Conservation (phyloP, 192 early-diverging fungal species). For the Coemansia sp. region DNA sequence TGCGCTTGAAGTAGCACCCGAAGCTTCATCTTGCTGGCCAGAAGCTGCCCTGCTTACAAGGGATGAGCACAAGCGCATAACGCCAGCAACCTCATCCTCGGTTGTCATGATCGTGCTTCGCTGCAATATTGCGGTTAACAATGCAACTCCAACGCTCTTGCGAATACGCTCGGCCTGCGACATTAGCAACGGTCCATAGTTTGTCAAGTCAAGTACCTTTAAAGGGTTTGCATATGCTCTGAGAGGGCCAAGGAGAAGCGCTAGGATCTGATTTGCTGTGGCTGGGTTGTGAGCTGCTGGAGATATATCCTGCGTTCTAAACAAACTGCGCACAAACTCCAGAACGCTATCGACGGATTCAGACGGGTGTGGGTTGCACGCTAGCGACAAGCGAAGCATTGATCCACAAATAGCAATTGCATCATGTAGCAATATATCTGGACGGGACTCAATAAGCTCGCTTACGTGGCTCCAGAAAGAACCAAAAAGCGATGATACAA, state of each 20-base stretch:
- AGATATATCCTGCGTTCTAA: slow-evolving; percentile 59
- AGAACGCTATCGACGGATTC: slow-evolving; percentile 91
- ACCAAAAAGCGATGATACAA: slow-evolving; percentile 70
- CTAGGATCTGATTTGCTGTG: slow-evolving; percentile 74
- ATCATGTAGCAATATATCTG: slow-evolving; percentile 90
- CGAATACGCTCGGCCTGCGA: slow-evolving; percentile 83
- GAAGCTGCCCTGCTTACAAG: slow-evolving; percentile 22
- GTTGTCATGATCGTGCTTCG: slow-evolving; percentile 59
- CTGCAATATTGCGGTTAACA: slow-evolving; percentile 70
- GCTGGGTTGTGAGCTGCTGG: slow-evolving; percentile 70
- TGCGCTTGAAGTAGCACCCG: neutral
- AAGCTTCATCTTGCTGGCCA: neutral
- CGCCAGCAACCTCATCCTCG: slow-evolving; percentile 43
- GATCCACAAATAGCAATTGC: slow-evolving; percentile 87
- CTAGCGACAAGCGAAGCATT: slow-evolving; percentile 85
- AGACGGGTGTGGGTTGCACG: slow-evolving; percentile 78
- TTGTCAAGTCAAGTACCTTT: slow-evolving; percentile 66
- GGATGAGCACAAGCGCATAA: slow-evolving; percentile 38
- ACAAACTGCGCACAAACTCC: slow-evolving; percentile 81
- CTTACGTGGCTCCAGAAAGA: slow-evolving; percentile 98
- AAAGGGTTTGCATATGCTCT: slow-evolving; percentile 71
- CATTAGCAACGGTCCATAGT: slow-evolving; percentile 82
- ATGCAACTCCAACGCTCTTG: slow-evolving; percentile 75
- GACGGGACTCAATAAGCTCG: slow-evolving; percentile 86
- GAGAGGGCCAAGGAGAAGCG: slow-evolving; percentile 82